Conservation (phyloP, 2,329 filamentous ascomycete genomes). For the Phyllosticta capitalensis region DNA sequence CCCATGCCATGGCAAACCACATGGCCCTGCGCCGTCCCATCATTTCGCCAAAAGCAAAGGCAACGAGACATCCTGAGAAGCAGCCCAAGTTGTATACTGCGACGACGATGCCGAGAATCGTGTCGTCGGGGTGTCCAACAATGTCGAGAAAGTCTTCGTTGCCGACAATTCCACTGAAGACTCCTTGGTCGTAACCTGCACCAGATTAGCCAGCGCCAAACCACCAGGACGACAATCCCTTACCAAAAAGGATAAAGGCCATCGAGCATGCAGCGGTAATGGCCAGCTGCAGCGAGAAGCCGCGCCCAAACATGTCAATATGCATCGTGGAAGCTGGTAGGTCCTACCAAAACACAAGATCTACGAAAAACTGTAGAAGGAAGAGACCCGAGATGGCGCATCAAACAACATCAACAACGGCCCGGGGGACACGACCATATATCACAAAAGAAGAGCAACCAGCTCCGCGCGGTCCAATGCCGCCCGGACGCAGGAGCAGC, state of each 20-base stretch:
- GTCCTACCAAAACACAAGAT: not conserved
- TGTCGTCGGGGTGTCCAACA: slow-evolving; percentile 30
- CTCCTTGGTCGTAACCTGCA: slow-evolving; percentile 18
- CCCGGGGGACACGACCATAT: not conserved
- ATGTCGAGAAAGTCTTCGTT: slow-evolving; percentile 25
- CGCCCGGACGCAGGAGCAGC: not conserved
- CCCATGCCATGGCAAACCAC: slow-evolving; percentile 14
- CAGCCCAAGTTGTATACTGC: slow-evolving; percentile 43
- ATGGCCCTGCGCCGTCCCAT: slow-evolving; percentile 36
- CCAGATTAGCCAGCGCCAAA: not conserved
- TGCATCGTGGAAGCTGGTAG: slow-evolving; percentile 1
- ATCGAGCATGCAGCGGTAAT: slow-evolving; percentile 8
- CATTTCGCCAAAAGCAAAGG: slow-evolving; percentile 28
- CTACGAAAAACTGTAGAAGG: not conserved
- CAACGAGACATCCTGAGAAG: slow-evolving; percentile 31
- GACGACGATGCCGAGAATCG: slow-evolving; percentile 38
- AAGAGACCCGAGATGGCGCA: not conserved
- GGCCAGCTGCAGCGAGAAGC: slow-evolving; percentile 9
- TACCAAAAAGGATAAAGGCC: slow-evolving; percentile 10
- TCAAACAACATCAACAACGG: not conserved
- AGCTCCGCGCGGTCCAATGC: not conserved
- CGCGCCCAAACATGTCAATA: slow-evolving; percentile 8
- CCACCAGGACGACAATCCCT: too few species aligned
- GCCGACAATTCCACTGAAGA: slow-evolving; percentile 34
- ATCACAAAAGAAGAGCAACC: not conserved